phyloP scores from a whole-genome alignment of 2,329 filamentous ascomycete genomes.

The Trichoderma sp. region DNA sequence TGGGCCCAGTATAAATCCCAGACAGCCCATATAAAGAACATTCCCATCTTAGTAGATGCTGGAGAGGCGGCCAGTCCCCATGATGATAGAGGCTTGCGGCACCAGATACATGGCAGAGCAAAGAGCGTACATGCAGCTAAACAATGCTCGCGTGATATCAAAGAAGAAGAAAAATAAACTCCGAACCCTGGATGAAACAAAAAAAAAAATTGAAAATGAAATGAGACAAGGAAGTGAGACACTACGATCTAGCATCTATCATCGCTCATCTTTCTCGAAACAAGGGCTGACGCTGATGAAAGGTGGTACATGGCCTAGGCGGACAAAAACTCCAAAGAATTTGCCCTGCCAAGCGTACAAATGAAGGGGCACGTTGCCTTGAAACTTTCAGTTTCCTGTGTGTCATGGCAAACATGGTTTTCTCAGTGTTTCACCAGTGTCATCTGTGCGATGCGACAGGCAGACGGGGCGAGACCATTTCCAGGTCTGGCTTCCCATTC shows the following conservation, averaged over 20 bases:
- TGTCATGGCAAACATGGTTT: not conserved
- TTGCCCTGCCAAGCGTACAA: not conserved
- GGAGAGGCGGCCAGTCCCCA: not conserved
- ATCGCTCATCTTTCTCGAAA: not conserved
- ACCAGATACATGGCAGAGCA: not conserved
- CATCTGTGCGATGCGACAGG: constrained; percentile 14
- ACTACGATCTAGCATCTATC: constrained; percentile 9
- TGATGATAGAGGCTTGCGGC: not conserved
- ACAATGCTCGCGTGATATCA: not conserved
- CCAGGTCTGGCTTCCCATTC: not conserved
- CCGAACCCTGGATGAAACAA: not conserved
- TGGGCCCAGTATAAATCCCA: not conserved
- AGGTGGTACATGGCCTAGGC: not conserved
- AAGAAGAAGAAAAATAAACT: not conserved
- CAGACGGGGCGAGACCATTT: constrained; percentile 9
- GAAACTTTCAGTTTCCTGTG: not conserved
- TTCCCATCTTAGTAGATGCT: not conserved
- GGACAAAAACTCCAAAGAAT: not conserved
- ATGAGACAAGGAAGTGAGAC: not conserved
- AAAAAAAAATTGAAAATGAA: not conserved
- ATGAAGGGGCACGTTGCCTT: not conserved
- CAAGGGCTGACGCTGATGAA: not conserved
- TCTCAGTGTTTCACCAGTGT: not conserved
- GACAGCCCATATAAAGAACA: not conserved
- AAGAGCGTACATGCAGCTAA: not conserved